Evolutionary conservation across 768 basidiomycete species (phyloP), one percentile per base, ranked within the genome.

Genomic region (Serpula lacrymans): DNA sequence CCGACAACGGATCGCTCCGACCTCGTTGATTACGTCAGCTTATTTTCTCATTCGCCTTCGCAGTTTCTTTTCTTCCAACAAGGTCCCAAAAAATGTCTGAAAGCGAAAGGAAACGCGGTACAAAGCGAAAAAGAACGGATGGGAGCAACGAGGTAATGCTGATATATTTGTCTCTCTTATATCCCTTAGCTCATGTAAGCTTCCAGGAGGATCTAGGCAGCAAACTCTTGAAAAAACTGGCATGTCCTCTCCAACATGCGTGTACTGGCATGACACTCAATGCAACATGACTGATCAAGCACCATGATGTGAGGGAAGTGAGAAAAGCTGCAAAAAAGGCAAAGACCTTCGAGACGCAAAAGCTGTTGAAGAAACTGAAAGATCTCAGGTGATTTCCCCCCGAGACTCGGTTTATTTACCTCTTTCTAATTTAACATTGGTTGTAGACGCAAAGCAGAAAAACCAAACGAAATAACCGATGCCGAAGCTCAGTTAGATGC

Each of bases 311-410:
- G 36, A 84, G 77, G 56, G 83, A 85, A 49, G 74, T 87, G 7
- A 74, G 75, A 48, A 86, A 85, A 51, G 77, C 82, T 4, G 77
- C 84, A 21, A 94, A 90, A 67, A 88, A 84, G 53, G 84, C 85
- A 8, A 88, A 80, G 57, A 64, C 75, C 0, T 87, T 88, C 46
- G 92, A 95, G 65, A 78, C 77, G 1, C 87, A 84, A 59, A 86
- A 84, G 57, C 62, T 84, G n/a, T 74, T 92, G 43, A 94, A 91
- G 69, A 82, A 78, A 60, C 64, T 93, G 21, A 91, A 87, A 59
- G 72, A 69, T 18, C 59, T 82, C 21, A 67, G 84, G 87, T 87
- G 23, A 10, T n/a, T 24, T 34, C 31, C 37, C n/a, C 12, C 16
- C 24, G 39, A 6, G 41, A 12, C 32, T 13, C 10, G 4, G 11